Evolutionary conservation across 768 basidiomycete genomes (phyloP), one percentile per base, ranked within the genome.

Genomic region (Gyrodon lividus): DNA sequence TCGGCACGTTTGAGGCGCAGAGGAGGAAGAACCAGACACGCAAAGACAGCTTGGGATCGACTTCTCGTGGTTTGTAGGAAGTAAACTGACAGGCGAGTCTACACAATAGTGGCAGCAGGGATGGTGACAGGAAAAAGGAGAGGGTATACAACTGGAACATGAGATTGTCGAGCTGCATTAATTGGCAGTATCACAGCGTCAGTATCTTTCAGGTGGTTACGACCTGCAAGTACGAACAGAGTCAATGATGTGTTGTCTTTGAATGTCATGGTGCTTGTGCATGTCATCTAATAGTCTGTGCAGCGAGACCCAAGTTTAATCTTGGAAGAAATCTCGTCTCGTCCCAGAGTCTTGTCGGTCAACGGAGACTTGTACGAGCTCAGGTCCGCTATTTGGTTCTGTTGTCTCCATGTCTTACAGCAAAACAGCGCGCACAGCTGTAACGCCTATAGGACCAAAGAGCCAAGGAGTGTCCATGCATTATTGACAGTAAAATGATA

Each of bases 111-210:
- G 68, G 69, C 24, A 71, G 40, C 51, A 89, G 61, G 28, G 83
- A 77, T 7, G 89, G 89, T 4, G 87, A 84, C 28, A 87, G 75
- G 69, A 91, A 80, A 76, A 88, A 91, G 38, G 88, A 90, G 51
- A 90, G 65, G 45, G 82, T 77, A 67, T 87, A 81, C 55, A 92
- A 71, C 64, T 89, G 86, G 71, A 86, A 86, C 53, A 87, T 73
- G 28, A 89, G 70, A 52, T 76, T 69, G 67, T 90, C 84, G 65
- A 90, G 77, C 89, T 90, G 61, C 9, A 42, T 41, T 31, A 30
- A 50, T 53, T 43, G 38, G 43, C 34, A 47, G 55, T 39, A 57
- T 33, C 48, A 43, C 46, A 43, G 56, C 19, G 46, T 59, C 47
- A 39, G 52, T 46, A 56, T 35, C 35, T 50, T 24, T 50, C 39